A percentile compares a stretch with the other conserved stretches of the same genome.
These are phyloP conservation scores for Paracoccidioides brasiliensis DNA, from an alignment of 2,329 filamentous ascomycete genomes.

Conservation along the genomic window DNA sequence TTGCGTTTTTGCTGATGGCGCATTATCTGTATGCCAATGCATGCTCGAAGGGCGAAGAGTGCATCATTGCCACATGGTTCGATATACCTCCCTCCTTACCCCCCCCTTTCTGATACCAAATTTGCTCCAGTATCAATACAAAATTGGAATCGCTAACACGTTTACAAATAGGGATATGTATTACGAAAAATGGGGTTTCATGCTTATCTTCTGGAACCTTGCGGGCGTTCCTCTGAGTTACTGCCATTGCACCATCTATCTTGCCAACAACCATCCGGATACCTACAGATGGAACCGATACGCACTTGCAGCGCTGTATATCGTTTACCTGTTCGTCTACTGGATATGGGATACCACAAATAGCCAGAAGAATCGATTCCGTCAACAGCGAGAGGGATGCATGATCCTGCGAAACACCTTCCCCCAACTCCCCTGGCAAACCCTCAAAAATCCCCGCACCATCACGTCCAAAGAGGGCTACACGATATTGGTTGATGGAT, in stretches of 20 bases:
- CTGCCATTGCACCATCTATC: constrained; percentile 84
- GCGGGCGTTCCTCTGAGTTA: constrained; percentile 83
- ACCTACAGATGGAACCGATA: constrained; percentile 65
- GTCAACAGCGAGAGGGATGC: constrained; percentile 56
- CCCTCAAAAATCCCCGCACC: constrained; percentile 63
- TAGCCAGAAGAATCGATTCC: constrained; percentile 88
- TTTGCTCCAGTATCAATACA: neutral
- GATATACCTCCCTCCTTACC: constrained; percentile 11
- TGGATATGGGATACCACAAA: constrained; percentile 89
- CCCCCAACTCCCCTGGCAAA: constrained; percentile 82
- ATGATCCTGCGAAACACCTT: constrained; percentile 61
- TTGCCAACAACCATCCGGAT: constrained; percentile 68
- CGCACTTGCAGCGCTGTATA: constrained; percentile 51
- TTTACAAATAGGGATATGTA: constrained; percentile 64
- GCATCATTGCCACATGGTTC: constrained; percentile 74
- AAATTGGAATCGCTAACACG: neutral
- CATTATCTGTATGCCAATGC: constrained; percentile 89
- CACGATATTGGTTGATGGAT: constrained; percentile 69
- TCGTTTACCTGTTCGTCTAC: constrained; percentile 69
- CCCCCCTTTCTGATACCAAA: constrained; percentile 5
- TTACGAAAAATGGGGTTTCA: constrained; percentile 93
- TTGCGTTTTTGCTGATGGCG: constrained; percentile 71
- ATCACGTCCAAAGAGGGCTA: constrained; percentile 63
- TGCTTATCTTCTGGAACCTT: constrained; percentile 96
- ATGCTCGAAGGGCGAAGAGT: constrained; percentile 82